phyloP scores from a whole-genome alignment of 2,329 filamentous ascomycete genomes.

The Curvularia sp. region DNA sequence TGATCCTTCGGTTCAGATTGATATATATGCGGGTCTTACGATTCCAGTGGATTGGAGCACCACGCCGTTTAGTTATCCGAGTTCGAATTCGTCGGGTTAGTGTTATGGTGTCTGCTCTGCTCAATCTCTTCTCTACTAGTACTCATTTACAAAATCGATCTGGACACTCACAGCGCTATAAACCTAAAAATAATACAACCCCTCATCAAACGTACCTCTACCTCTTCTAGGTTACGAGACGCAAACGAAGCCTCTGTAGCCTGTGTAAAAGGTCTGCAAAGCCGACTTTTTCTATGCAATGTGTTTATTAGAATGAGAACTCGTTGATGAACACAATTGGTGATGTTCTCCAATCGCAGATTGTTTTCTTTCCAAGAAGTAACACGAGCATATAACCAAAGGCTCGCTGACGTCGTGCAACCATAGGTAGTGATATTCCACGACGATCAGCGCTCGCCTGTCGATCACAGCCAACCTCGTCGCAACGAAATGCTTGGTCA shows the following conservation, averaged over 20 bases:
- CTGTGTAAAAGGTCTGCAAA: no score
- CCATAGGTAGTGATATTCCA: neutral
- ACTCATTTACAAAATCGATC: no score
- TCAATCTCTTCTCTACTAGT: neutral
- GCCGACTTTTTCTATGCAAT: no score
- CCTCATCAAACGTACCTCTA: no score
- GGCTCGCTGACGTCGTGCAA: neutral
- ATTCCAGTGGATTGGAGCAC: constrained; percentile 34
- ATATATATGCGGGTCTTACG: constrained; percentile 43
- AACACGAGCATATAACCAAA: neutral
- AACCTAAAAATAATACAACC: no score
- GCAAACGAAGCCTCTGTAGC: no score
- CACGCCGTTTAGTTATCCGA: constrained; percentile 19
- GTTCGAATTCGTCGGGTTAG: constrained; percentile 18
- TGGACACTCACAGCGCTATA: no score
- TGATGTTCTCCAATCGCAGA: neutral
- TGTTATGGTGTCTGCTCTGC: neutral
- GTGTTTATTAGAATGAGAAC: neutral
- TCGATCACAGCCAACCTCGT: constrained; percentile 5
- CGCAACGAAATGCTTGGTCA: constrained; percentile 5
- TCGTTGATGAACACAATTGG: no score
- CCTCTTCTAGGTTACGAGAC: no score
- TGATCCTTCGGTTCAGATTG: constrained; percentile 37
- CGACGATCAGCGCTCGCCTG: constrained; percentile 4
- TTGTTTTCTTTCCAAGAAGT: neutral